Evolutionary conservation across 2,329 filamentous ascomycete genomes (phyloP).

Genomic region (Ascochyta koolunga): DNA sequence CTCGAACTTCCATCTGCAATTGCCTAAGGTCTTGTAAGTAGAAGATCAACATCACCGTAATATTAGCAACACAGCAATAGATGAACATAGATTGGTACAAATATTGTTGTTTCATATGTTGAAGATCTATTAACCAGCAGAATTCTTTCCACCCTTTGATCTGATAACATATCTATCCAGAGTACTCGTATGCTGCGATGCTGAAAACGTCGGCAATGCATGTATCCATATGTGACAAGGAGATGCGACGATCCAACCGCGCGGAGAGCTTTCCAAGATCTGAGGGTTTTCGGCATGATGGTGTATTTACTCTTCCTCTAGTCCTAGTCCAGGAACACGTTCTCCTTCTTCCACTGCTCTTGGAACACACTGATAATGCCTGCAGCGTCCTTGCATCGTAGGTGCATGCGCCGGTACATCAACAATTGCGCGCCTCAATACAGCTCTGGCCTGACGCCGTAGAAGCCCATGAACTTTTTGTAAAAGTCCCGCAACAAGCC

Average conservation of each 20-base stretch:
- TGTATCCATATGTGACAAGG: constrained; percentile 7
- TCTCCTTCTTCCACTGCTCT: constrained; percentile 40
- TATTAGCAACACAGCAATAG: too few relatives aligned
- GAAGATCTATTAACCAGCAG: background rate
- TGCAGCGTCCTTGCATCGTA: constrained; percentile 33
- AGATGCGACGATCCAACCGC: background rate
- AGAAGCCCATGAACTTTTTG: constrained; percentile 78
- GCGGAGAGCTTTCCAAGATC: background rate
- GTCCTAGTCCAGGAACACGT: constrained; percentile 18
- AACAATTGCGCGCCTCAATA: constrained; percentile 73
- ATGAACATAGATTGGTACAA: background rate
- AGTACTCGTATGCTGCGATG: background rate
- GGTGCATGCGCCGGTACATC: constrained; percentile 65
- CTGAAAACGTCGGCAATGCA: constrained; percentile 11
- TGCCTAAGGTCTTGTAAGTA: too few relatives aligned
- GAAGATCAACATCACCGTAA: too few relatives aligned
- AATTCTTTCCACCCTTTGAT: background rate
- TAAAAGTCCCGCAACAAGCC: constrained; percentile 67
- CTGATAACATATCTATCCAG: background rate
- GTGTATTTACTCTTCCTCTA: background rate
- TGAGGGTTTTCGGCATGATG: too few relatives aligned
- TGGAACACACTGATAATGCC: constrained; percentile 38
- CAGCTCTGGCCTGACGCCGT: constrained; percentile 77
- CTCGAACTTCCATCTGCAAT: too few relatives aligned
- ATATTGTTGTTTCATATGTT: background rate